Percentiles rank a stretch among this genome's conserved stretches.
These are phyloP conservation scores for Myochromella boudieri DNA, from an alignment of 768 basidiomycete genomes.

Conservation along the genomic window DNA sequence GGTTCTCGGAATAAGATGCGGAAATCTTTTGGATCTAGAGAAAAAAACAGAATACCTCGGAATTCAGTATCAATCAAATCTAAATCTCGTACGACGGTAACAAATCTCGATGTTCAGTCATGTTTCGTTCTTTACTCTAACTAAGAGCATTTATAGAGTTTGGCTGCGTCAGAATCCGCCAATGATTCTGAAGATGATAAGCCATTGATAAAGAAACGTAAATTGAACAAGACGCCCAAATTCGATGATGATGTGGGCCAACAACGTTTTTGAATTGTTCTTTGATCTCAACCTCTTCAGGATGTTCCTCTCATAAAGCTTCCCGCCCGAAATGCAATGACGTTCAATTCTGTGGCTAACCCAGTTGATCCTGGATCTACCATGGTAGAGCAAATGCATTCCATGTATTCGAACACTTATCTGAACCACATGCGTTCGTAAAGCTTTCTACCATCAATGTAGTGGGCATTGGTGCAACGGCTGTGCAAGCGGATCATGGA, in stretches of 20 bases:
- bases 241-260: conserved; percentile 10
- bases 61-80: neutral
- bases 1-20: too few species aligned
- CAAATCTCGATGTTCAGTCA: too few species aligned
- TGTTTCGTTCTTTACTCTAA: too few species aligned
- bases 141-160: conserved; percentile 8
- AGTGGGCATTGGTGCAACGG: too few species aligned
- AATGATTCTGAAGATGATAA: conserved; percentile 13
- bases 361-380: neutral
- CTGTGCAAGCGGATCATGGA: neutral
- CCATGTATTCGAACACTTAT: too few species aligned
- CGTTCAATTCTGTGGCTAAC: neutral
- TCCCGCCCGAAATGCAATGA: conserved; percentile 10
- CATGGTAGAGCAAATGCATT: too few species aligned
- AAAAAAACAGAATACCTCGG: conserved; percentile 10
- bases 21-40: too few species aligned
- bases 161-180: conserved; percentile 7
- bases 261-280: neutral
- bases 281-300: neutral
- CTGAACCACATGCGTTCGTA: too few species aligned
- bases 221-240: neutral
- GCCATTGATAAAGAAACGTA: conserved; percentile 14
- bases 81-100: conserved; percentile 9
- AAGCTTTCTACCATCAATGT: too few species aligned
- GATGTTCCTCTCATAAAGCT: conserved; percentile 6